Percentiles rank a stretch among this genome's conserved stretches.
Conservation (phyloP, 2,329 filamentous ascomycete genomes). For the Clonostachys byssicola region DNA sequence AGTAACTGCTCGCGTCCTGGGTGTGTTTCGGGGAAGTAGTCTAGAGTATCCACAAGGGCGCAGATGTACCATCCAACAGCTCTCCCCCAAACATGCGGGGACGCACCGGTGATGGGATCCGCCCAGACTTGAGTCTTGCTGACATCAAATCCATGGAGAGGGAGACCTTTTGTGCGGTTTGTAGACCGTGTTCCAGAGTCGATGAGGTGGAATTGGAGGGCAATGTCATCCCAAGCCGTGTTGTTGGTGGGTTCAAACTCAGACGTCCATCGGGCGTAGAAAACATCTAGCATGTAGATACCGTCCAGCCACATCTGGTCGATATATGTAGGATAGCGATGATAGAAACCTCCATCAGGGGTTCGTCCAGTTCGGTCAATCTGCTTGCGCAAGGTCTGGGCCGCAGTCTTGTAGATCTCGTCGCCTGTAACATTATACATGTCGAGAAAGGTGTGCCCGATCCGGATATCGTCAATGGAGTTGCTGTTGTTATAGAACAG, state of each 20-base stretch:
- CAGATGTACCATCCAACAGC: conserved; percentile 50
- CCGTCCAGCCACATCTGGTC: conserved; percentile 58
- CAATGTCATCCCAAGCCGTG: conserved; percentile 37
- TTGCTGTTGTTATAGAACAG: conserved; percentile 41
- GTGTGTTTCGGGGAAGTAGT: conserved; percentile 32
- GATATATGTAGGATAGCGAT: conserved; percentile 35
- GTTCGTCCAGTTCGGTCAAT: conserved; percentile 45
- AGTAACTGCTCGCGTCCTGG: conserved; percentile 26
- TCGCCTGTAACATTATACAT: conserved; percentile 41
- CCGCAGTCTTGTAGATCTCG: conserved; percentile 42
- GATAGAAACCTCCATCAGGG: conserved; percentile 48
- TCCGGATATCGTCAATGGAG: conserved; percentile 46
- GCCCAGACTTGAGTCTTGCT: conserved; percentile 45
- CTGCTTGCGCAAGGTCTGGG: conserved; percentile 37
- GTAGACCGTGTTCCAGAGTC: conserved; percentile 32
- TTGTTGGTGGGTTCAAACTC: conserved; percentile 28
- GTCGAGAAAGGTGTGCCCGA: conserved; percentile 46
- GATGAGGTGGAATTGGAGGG: conserved; percentile 39
- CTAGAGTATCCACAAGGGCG: conserved; percentile 43
- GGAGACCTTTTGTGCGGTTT: conserved; percentile 30
- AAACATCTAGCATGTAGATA: conserved; percentile 42
- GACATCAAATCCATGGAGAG: conserved; percentile 52
- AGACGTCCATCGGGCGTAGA: conserved; percentile 33
- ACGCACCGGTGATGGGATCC: conserved; percentile 40
- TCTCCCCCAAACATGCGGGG: conserved; percentile 48